Conservation (phyloP, 495 filamentous ascomycete genomes). For the Oidiodendron maius region DNA sequence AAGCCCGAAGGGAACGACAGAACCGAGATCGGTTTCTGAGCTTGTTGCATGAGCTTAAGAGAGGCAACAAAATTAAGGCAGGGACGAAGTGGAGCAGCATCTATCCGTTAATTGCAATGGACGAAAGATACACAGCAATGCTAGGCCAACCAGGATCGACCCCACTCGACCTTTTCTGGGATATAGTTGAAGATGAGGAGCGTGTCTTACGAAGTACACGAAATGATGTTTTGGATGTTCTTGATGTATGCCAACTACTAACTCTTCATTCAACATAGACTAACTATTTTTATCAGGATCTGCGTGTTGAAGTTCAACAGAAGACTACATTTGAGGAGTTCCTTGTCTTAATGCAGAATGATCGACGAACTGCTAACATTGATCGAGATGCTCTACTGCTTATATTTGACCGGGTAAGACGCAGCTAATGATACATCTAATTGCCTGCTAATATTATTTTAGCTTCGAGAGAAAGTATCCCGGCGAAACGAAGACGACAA, state of each 20-base stretch:
- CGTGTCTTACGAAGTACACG: conserved; percentile 70
- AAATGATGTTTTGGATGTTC: conserved; percentile 82
- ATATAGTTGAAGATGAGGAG: conserved; percentile 91
- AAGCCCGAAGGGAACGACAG: conserved; percentile 75
- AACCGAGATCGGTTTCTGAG: conserved; percentile 73
- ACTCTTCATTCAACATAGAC: conserved; percentile 14
- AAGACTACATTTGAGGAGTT: conserved; percentile 89
- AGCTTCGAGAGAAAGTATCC: conserved; percentile 72
- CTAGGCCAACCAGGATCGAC: conserved; percentile 83
- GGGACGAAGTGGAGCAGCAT: conserved; percentile 86
- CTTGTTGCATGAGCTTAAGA: conserved; percentile 67
- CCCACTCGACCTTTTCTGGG: conserved; percentile 95
- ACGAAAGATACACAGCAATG: conserved; percentile 78
- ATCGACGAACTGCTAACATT: conserved; percentile 80
- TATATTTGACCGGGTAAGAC: conserved; percentile 68
- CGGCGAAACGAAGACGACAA: conserved; percentile 79
- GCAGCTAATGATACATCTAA: conserved; percentile 15
- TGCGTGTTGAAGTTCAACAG: conserved; percentile 80
- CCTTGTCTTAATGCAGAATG: conserved; percentile 64
- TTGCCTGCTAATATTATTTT: conserved; percentile 14
- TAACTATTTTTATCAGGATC: conserved; percentile 54
- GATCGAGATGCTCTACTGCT: conserved; percentile 65
- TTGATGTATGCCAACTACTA: conserved; percentile 59
- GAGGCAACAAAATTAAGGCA: conserved; percentile 80
- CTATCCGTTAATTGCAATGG: conserved; percentile 69